A percentile compares a stretch with the other conserved stretches of the same genome.
These are phyloP conservation scores for Leccinum fibrillosum DNA, from an alignment of 768 basidiomycete species.

Conservation along the genomic window DNA sequence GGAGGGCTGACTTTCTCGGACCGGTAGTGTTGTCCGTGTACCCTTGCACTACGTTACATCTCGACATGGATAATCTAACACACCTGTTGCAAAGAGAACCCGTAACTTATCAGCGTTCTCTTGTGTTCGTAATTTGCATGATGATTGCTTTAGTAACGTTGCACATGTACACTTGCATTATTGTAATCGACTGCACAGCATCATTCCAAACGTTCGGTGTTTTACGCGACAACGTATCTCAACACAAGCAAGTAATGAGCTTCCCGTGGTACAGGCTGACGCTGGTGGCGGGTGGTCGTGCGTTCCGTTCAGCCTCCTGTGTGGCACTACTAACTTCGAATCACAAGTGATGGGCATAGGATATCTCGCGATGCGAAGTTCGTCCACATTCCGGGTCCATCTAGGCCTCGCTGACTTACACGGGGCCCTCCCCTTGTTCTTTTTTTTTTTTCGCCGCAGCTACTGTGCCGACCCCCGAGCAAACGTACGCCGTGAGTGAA, in stretches of 20 bases:
- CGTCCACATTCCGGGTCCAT: slow-evolving; percentile 9
- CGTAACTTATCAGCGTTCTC: slow-evolving; percentile 8
- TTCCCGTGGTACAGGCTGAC: slow-evolving; percentile 61
- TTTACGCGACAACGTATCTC: background rate
- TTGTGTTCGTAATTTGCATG: slow-evolving; percentile 9
- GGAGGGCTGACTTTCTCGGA: slow-evolving; percentile 17
- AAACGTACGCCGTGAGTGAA: slow-evolving; percentile 33
- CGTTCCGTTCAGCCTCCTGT: slow-evolving; percentile 26
- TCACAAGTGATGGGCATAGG: slow-evolving; percentile 52
- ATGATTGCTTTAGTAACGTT: slow-evolving; percentile 5
- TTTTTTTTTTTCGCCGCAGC: slow-evolving; percentile 16
- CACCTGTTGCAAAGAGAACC: slow-evolving; percentile 8
- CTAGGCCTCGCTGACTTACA: slow-evolving; percentile 1
- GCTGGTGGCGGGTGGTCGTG: slow-evolving; percentile 43
- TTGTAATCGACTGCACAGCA: slow-evolving; percentile 21
- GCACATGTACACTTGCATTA: slow-evolving; percentile 1
- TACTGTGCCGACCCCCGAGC: slow-evolving; percentile 35
- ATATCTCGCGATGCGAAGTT: slow-evolving; percentile 61
- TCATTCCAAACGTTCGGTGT: background rate
- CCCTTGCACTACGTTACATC: slow-evolving; percentile 10
- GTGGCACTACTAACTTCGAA: slow-evolving; percentile 11
- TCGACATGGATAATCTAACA: slow-evolving; percentile 5
- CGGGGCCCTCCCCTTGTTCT: background rate
- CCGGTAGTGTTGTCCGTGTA: background rate
- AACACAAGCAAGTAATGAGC: slow-evolving; percentile 34